Percentiles rank a stretch among this genome's conserved stretches.
phyloP scores from a whole-genome alignment of 2,329 filamentous ascomycete genomes.

The Teratosphaeria destructans region DNA sequence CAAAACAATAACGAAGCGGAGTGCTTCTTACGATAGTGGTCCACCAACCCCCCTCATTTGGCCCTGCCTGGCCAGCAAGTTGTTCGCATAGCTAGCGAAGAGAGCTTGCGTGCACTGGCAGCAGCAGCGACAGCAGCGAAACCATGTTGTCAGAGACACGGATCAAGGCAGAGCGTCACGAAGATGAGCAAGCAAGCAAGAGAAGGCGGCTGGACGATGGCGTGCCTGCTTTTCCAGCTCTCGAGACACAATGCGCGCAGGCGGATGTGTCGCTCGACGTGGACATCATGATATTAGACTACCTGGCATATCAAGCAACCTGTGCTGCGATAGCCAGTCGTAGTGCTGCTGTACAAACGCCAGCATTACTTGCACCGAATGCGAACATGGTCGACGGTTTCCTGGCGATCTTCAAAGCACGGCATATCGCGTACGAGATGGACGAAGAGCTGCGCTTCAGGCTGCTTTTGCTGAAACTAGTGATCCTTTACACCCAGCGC shows the following conservation, averaged over 20 bases:
- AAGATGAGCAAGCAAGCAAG: neutral
- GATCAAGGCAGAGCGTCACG: neutral
- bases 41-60: neutral
- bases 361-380: slow-evolving; percentile 5
- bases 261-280: slow-evolving; percentile 34
- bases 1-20: neutral
- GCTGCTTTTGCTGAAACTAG: slow-evolving; percentile 38
- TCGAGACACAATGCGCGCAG: slow-evolving; percentile 13
- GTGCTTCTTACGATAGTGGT: neutral
- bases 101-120: neutral
- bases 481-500: slow-evolving; percentile 34
- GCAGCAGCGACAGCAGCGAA: neutral
- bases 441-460: slow-evolving; percentile 37
- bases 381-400: slow-evolving; percentile 29
- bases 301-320: slow-evolving; percentile 40
- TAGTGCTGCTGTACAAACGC: neutral
- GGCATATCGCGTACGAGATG: slow-evolving; percentile 26
- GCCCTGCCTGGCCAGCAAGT: neutral
- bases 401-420: slow-evolving; percentile 32
- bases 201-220: neutral
- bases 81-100: neutral
- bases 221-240: neutral
- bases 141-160: neutral
- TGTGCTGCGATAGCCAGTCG: slow-evolving; percentile 29
- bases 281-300: slow-evolving; percentile 48